Evolutionary conservation across 2,329 filamentous ascomycete genomes (phyloP).

Genomic region (Colletotrichum caudatum): DNA sequence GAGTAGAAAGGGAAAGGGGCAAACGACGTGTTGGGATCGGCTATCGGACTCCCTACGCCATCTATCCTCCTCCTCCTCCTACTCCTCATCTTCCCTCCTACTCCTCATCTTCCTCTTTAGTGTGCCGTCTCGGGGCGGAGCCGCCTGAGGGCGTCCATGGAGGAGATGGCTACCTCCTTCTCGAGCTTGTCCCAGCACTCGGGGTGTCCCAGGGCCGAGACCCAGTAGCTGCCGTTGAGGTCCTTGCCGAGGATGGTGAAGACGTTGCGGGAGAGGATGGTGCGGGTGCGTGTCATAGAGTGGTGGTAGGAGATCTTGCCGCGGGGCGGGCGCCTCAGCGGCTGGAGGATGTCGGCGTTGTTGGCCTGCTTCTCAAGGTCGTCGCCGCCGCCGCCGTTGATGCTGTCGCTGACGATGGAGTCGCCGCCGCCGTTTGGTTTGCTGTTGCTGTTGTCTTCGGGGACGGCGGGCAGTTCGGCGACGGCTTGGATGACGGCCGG

Average conservation of each 20-base stretch:
- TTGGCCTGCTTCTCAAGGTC: constrained; percentile 31
- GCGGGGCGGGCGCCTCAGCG: constrained; percentile 21
- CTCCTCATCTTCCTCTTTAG: neutral
- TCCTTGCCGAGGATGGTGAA: constrained; percentile 47
- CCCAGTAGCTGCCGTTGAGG: constrained; percentile 47
- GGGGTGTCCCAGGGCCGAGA: constrained; percentile 43
- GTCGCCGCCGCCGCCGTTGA: neutral
- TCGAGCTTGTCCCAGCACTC: constrained; percentile 48
- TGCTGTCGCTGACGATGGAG: neutral
- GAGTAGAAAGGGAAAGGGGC: neutral
- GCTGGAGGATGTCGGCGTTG: neutral
- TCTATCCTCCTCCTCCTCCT: no score
- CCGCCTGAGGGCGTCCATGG: constrained; percentile 5
- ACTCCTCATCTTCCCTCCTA: no score
- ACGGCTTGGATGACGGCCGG: constrained; percentile 44
- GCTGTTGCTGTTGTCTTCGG: neutral
- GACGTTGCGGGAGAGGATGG: constrained; percentile 35
- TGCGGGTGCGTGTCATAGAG: constrained; percentile 35
- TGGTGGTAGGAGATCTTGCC: constrained; percentile 38
- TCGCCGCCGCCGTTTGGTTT: neutral
- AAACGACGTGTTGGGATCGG: neutral
- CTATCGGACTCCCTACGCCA: neutral
- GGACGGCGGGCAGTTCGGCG: neutral
- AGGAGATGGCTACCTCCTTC: constrained; percentile 38
- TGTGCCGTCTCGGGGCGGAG: neutral